phyloP scores from a whole-genome alignment of 2,329 filamentous ascomycete species.

The Botrytis hyacinthi region DNA sequence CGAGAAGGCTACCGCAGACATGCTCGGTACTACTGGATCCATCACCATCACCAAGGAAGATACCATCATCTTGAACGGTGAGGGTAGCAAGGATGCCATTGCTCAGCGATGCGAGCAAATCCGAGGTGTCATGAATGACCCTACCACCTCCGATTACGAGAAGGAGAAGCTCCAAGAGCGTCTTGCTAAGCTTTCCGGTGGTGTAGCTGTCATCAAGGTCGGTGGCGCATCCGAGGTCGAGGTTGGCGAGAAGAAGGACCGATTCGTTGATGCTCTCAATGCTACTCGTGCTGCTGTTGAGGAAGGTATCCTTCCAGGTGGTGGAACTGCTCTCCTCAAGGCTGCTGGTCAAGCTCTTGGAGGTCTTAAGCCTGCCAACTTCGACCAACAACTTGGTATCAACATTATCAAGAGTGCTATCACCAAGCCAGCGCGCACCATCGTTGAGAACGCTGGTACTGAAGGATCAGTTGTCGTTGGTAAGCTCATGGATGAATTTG shows the following conservation, averaged over 20 bases:
- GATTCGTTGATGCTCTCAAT: slow-evolving; percentile 97
- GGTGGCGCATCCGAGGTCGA: slow-evolving; percentile 97
- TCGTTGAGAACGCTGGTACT: slow-evolving; percentile 95
- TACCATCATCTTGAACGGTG: slow-evolving; percentile 96
- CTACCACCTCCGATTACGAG: slow-evolving; percentile 96
- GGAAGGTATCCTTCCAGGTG: slow-evolving; percentile 97
- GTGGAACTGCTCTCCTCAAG: slow-evolving; percentile 97
- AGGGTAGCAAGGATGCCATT: slow-evolving; percentile 91
- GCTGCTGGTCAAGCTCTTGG: slow-evolving; percentile 84
- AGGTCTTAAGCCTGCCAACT: slow-evolving; percentile 86
- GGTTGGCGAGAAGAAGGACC: slow-evolving; percentile 99
- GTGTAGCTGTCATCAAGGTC: slow-evolving; percentile 99
- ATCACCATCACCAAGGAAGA: slow-evolving; percentile 99
- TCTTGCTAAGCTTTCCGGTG: slow-evolving; percentile 97
- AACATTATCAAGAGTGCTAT: slow-evolving; percentile 98
- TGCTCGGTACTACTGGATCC: slow-evolving; percentile 94
- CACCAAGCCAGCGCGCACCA: slow-evolving; percentile 88
- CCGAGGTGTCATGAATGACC: slow-evolving; percentile 91
- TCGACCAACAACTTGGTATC: slow-evolving; percentile 98
- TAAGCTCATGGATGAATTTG: slow-evolving; percentile 95
- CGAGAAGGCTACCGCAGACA: slow-evolving; percentile 92
- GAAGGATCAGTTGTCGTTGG: slow-evolving; percentile 96
- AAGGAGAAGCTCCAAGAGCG: slow-evolving; percentile 99
- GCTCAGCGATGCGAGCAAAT: slow-evolving; percentile 98
- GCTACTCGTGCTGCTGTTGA: slow-evolving; percentile 97